These are phyloP conservation scores for Flueggea neowawraea DNA, from an alignment of 441 rosid genomes.

Conservation along the genomic window DNA sequence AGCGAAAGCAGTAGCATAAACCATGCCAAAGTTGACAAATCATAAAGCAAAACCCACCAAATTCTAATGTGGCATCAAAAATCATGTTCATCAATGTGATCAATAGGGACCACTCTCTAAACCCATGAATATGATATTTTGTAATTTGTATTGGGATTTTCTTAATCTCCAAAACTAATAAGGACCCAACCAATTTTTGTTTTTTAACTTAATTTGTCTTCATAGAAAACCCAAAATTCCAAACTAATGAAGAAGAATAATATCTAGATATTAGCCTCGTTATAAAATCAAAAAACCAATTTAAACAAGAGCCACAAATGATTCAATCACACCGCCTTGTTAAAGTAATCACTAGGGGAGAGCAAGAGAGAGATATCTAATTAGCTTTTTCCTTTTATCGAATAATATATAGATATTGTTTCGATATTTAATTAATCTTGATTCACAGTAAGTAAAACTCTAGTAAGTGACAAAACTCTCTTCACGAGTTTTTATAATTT, in stretches of 20 bases:
- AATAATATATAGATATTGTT: no score
- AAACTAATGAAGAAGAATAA: neutral
- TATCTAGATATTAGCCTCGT: constrained; percentile 3
- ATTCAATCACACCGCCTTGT: constrained; percentile 26
- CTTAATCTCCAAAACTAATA: constrained; percentile 32
- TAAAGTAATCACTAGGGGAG: neutral
- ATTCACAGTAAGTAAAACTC: no score
- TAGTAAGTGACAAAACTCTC: no score
- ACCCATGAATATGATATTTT: constrained; percentile 20
- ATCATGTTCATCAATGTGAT: constrained; percentile 28
- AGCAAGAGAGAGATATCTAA: constrained; percentile 1
- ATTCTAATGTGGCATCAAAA: constrained; percentile 34
- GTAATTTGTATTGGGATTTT: constrained; percentile 27
- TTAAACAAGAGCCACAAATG: constrained; percentile 38
- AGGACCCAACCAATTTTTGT: constrained; percentile 26
- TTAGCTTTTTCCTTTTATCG: no score
- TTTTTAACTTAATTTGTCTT: constrained; percentile 16
- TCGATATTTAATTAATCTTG: no score
- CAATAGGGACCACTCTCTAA: constrained; percentile 51
- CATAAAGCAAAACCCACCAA: constrained; percentile 27
- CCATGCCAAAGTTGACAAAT: constrained; percentile 53
- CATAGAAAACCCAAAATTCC: constrained; percentile 5
- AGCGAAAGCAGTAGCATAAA: constrained; percentile 41
- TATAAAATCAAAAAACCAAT: neutral
- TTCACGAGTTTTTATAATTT: no score